Base-by-base conservation (phyloP, 1,284 basidiomycete species). In the Boletus nobilissimus region DNA sequence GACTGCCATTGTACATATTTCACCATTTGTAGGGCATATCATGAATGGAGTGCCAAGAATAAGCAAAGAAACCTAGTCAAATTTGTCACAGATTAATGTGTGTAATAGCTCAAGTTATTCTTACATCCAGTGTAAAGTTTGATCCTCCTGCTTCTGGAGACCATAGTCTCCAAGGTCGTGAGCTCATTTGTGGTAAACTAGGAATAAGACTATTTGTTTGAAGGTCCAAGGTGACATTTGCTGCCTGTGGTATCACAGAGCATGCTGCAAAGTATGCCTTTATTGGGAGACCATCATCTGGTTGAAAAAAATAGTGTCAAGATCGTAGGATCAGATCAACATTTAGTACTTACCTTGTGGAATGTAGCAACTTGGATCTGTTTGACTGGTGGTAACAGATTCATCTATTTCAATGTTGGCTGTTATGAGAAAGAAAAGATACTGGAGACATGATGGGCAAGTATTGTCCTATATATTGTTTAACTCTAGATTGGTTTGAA, bases 211-310 rank as follows among this genome's bases (percentile, higher is more conserved):
- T 51, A 11, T 32, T 66, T 38, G 46, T 32, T 34, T 72, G 71
- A 18, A 72, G 5, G 39, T 72, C 63, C 46, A 72, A 48, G 10
- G 22, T 68, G 11, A 13, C 46, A 32, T n/a, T 6, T 38, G 34
- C 5, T 39, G 34, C 19, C n/a, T 69, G 36, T 13, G 46, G 48
- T 13, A 29, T 18, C 18, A 69, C 18, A 14, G 46, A 54, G 13
- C 67, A 69, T 51, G 67, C 67, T n/a, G 67, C 67, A 36, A 69
- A 11, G 39, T 54, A 69, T 38, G 67, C 67, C 29, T 14, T 69
- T 8, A 69, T 16, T 51, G 62, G 38, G 38, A 34, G 16, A 39
- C n/a, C 26, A 19, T 14, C 29, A 51, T 39, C 71, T 72, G 29
- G 7, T 6, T 29, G 18, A 5, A 66, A 19, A 64, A 6, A 7